Percentiles rank a stretch among this genome's conserved stretches.
Conservation (phyloP, 805 yeast species). For the Suhomyces vadensis region DNA sequence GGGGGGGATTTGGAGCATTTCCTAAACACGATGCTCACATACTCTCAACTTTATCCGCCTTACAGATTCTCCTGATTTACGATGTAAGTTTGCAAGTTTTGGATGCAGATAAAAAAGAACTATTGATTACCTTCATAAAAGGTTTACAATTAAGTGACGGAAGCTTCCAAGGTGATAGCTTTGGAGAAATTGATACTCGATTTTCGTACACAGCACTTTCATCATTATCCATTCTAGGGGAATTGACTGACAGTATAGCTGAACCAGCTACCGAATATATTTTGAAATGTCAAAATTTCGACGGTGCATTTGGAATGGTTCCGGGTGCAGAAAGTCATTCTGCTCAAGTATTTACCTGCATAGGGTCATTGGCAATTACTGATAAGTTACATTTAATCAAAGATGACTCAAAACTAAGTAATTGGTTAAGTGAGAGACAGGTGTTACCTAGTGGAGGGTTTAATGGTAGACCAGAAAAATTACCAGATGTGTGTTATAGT, state of each 20-base stretch:
- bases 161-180: slow-evolving; percentile 83
- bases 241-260: slow-evolving; percentile 53
- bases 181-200: slow-evolving; percentile 91
- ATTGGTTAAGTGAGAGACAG: slow-evolving; percentile 95
- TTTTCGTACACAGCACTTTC: slow-evolving; percentile 84
- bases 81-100: slow-evolving; percentile 52
- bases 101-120: slow-evolving; percentile 26
- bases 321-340: slow-evolving; percentile 97
- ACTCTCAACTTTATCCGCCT: slow-evolving; percentile 78
- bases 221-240: slow-evolving; percentile 67
- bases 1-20: slow-evolving; percentile 88
- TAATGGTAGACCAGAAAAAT: slow-evolving; percentile 93
- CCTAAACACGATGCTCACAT: slow-evolving; percentile 90
- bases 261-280: slow-evolving; percentile 69
- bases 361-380: slow-evolving; percentile 76
- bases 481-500: slow-evolving; percentile 96
- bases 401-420: slow-evolving; percentile 53
- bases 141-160: slow-evolving; percentile 61
- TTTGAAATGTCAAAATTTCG: slow-evolving; percentile 76
- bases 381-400: slow-evolving; percentile 51
- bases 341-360: slow-evolving; percentile 85
- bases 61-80: slow-evolving; percentile 74
- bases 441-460: slow-evolving; percentile 77
- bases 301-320: slow-evolving; percentile 91
- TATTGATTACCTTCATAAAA: slow-evolving; percentile 35